Conservation (phyloP, 2,329 filamentous ascomycete species). For the Byssoonygena ceratinophila region DNA sequence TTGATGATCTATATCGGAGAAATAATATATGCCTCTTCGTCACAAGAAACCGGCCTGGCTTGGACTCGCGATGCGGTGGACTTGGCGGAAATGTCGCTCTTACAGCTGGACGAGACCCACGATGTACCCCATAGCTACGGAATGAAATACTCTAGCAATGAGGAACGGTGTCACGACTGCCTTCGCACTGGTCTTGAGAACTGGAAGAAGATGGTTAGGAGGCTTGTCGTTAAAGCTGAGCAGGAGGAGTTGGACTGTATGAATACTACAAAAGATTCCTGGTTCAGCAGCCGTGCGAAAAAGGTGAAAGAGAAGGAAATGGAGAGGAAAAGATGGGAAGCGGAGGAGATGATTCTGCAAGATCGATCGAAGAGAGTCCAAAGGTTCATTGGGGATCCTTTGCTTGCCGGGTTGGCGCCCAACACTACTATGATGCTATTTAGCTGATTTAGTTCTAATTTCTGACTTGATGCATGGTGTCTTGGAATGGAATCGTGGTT, state of each 20-base stretch:
- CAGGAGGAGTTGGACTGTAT: constrained; percentile 29
- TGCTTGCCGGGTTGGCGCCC: constrained; percentile 3
- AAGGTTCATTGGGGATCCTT: constrained; percentile 13
- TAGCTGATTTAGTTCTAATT: constrained; percentile 1
- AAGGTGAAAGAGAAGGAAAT: constrained; percentile 23
- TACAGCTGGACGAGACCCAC: constrained; percentile 26
- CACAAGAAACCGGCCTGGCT: constrained; percentile 59
- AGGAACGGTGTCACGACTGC: constrained; percentile 63
- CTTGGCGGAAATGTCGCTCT: constrained; percentile 56
- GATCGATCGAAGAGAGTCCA: constrained; percentile 23
- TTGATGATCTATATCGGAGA: constrained; percentile 87
- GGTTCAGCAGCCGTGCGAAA: constrained; percentile 28
- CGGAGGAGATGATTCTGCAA: constrained; percentile 31
- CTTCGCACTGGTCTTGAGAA: constrained; percentile 65
- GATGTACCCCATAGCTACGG: constrained; percentile 15
- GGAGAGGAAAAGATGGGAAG: constrained; percentile 31
- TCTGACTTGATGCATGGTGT: not conserved
- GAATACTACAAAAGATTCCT: constrained; percentile 25
- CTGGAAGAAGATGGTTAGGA: constrained; percentile 69
- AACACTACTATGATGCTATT: constrained; percentile 11
- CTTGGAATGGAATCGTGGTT: not conserved
- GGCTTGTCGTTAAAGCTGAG: constrained; percentile 43
- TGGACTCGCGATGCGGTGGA: constrained; percentile 89
- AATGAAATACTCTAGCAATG: constrained; percentile 31
- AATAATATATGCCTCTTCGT: constrained; percentile 67